These are phyloP conservation scores for Aspergillus neoniger DNA, from an alignment of 2,329 filamentous ascomycete genomes.

Conservation along the genomic window DNA sequence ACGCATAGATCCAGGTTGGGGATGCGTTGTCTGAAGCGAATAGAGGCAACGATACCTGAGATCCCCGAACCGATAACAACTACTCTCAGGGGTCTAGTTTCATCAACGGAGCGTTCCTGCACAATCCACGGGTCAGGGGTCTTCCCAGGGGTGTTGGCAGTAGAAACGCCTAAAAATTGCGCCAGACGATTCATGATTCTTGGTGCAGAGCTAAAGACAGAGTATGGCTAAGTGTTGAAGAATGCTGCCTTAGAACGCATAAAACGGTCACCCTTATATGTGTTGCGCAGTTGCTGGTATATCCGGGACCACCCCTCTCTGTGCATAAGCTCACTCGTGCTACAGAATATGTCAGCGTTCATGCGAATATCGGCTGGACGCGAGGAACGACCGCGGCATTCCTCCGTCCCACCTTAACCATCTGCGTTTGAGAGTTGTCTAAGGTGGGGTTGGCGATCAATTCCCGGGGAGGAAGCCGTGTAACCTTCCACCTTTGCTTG, in stretches of 20 bases:
- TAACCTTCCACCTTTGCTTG: background rate
- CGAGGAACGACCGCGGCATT: background rate
- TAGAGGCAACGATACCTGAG: constrained; percentile 42
- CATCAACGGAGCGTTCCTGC: constrained; percentile 37
- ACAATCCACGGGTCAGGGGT: constrained; percentile 20
- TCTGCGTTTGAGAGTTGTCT: background rate
- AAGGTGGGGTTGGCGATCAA: background rate
- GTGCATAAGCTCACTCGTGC: background rate
- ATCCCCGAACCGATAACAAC: constrained; percentile 44
- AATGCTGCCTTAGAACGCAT: background rate
- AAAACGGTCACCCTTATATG: background rate
- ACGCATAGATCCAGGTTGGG: constrained; percentile 39
- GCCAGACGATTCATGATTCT: background rate
- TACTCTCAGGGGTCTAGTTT: constrained; percentile 34
- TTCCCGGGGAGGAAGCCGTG: background rate
- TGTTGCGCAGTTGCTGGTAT: background rate
- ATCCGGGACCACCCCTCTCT: background rate
- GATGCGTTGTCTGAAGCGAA: constrained; percentile 41
- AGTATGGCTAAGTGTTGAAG: too few species aligned
- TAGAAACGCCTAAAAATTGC: background rate
- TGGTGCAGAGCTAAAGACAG: background rate
- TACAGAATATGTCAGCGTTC: background rate
- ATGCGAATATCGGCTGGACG: background rate
- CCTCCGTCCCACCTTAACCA: background rate
- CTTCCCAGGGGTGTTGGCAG: background rate